phyloP scores from a whole-genome alignment of 2,329 filamentous ascomycete genomes.

The Beauveria australis region DNA sequence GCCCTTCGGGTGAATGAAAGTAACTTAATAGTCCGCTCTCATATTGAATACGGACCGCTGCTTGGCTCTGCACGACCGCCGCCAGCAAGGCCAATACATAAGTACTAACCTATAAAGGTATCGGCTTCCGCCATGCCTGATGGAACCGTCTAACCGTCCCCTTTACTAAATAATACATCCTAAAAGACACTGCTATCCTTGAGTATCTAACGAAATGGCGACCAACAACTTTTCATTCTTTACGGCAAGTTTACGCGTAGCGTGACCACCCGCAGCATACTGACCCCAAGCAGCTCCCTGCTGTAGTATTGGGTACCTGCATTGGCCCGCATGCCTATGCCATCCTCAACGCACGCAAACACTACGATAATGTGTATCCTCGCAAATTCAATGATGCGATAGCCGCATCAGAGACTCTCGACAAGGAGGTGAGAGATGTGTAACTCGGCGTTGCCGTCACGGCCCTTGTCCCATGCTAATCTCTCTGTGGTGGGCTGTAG shows the following conservation, averaged over 20 bases:
- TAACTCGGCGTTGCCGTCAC: not conserved
- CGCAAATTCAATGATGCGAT: slow-evolving; percentile 1
- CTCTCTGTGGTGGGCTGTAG: slow-evolving; percentile 14
- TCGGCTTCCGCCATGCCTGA: too few relatives aligned
- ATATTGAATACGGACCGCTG: too few relatives aligned
- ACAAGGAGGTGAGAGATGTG: not conserved
- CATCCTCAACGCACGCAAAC: not conserved
- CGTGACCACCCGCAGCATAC: not conserved
- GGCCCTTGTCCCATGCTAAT: not conserved
- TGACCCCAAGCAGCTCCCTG: not conserved
- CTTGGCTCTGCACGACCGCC: too few relatives aligned
- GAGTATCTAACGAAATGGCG: not conserved
- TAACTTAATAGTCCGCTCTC: too few relatives aligned
- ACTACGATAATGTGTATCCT: slow-evolving; percentile 1
- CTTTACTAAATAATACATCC: too few relatives aligned
- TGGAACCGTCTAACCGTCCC: too few relatives aligned
- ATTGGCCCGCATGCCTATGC: not conserved
- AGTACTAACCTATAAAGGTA: too few relatives aligned
- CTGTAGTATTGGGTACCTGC: not conserved
- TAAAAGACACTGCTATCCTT: too few relatives aligned
- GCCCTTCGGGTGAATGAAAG: too few relatives aligned
- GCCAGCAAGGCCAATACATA: too few relatives aligned
- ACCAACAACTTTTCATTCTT: not conserved
- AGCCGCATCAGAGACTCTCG: not conserved
- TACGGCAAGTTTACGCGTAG: not conserved